Conservation (phyloP, 179 eudicot genomes). For the Carnegiea gigantea region DNA sequence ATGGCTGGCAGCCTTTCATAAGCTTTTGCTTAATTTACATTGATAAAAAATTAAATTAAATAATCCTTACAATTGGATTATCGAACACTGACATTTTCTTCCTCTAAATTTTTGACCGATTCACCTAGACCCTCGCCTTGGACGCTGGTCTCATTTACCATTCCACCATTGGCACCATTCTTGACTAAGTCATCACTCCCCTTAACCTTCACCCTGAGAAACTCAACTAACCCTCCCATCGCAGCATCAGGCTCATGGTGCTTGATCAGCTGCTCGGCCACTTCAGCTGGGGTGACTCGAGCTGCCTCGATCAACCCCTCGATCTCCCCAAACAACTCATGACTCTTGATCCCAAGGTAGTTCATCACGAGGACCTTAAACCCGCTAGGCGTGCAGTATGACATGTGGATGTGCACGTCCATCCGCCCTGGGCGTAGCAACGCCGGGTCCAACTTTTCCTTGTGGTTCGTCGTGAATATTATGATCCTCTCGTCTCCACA, state of each 20-base stretch:
- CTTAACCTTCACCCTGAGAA: constrained; percentile 32
- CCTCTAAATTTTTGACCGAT: background rate
- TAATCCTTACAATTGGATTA: background rate
- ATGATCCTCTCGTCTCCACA: constrained; percentile 61
- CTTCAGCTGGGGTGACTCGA: constrained; percentile 53
- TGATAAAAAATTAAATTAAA: too few species aligned
- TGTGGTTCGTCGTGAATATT: constrained; percentile 60
- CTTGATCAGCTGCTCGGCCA: constrained; percentile 52
- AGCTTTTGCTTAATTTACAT: too few species aligned
- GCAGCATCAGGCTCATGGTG: constrained; percentile 33
- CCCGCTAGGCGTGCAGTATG: constrained; percentile 46
- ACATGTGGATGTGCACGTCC: constrained; percentile 65
- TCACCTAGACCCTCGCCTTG: background rate
- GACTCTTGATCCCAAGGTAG: constrained; percentile 39
- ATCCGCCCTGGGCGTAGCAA: constrained; percentile 59
- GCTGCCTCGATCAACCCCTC: constrained; percentile 29
- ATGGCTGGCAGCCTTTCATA: too few species aligned
- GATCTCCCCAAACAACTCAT: constrained; percentile 33
- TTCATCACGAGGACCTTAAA: constrained; percentile 46
- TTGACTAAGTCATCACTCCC: constrained; percentile 19
- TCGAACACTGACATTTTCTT: background rate
- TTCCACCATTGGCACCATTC: background rate
- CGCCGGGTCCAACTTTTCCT: constrained; percentile 59
- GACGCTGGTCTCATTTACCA: background rate
- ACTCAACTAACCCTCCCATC: constrained; percentile 38